Percentiles rank a stretch among this genome's conserved stretches.
phyloP scores from a whole-genome alignment of 129 eudicot species.

The Calendula officinalis region DNA sequence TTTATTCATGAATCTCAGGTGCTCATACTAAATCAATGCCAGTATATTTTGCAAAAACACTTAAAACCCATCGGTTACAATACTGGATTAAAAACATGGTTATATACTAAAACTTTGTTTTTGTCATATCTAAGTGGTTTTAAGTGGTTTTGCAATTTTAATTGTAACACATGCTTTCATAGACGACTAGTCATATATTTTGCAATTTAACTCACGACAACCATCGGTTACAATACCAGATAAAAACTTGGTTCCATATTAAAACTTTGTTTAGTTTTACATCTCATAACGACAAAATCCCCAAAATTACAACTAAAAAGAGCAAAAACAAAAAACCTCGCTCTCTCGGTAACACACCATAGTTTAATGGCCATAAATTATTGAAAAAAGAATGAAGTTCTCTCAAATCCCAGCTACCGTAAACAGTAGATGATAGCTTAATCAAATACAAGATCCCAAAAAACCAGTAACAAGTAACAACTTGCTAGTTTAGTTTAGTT shows the following conservation, averaged over 20 bases:
- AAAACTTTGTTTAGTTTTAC: slow-evolving; percentile 33
- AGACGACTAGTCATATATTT: no score
- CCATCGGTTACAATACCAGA: no score
- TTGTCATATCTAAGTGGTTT: no score
- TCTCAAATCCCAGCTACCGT: slow-evolving; percentile 16
- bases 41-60: no score
- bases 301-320: slow-evolving; percentile 32
- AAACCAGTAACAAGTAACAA: background rate
- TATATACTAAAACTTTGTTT: slow-evolving; percentile 17
- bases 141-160: no score
- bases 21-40: no score
- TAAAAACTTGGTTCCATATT: slow-evolving; percentile 11
- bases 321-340: slow-evolving; percentile 15
- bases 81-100: slow-evolving; percentile 13
- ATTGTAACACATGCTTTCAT: no score
- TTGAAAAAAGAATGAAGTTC: slow-evolving; percentile 30
- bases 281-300: background rate
- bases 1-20: no score
- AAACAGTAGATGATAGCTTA: background rate
- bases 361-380: slow-evolving; percentile 34
- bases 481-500: slow-evolving; percentile 1
- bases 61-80: background rate
- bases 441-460: slow-evolving; percentile 21
- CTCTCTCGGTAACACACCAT: slow-evolving; percentile 4
- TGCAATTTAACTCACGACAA: no score